phyloP scores from a whole-genome alignment of 1,284 basidiomycete genomes.

The Cutaneotrichosporon daszewskae region DNA sequence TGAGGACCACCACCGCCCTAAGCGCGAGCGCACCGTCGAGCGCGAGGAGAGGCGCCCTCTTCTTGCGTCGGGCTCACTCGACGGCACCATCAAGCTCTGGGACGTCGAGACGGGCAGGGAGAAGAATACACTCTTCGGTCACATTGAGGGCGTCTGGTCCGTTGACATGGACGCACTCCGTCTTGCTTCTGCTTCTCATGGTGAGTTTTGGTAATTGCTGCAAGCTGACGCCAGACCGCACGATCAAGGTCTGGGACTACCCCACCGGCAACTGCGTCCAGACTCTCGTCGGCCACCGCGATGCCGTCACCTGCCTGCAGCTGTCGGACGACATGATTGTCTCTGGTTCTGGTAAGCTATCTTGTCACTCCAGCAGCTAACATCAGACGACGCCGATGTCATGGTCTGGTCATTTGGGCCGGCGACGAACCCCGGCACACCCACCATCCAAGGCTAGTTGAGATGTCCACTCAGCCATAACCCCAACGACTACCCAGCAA shows the following conservation, averaged over 20 bases:
- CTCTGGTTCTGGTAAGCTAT: slow-evolving; percentile 79
- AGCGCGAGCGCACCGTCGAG: neutral
- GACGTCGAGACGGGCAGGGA: slow-evolving; percentile 82
- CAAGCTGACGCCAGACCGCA: too few relatives aligned
- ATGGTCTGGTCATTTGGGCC: slow-evolving; percentile 67
- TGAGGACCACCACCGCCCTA: slow-evolving; percentile 3
- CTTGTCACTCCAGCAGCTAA: too few relatives aligned
- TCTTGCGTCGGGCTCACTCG: slow-evolving; percentile 82
- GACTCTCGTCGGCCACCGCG: slow-evolving; percentile 89
- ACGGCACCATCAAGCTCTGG: slow-evolving; percentile 97
- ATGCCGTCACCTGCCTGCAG: slow-evolving; percentile 84
- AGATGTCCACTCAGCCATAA: too few relatives aligned
- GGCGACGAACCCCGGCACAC: neutral
- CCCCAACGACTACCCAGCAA: too few relatives aligned
- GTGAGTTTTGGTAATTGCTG: too few relatives aligned
- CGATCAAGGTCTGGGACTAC: slow-evolving; percentile 72
- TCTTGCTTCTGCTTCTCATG: slow-evolving; percentile 86
- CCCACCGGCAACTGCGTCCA: slow-evolving; percentile 82
- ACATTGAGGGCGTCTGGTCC: slow-evolving; percentile 92
- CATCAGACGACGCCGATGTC: slow-evolving; percentile 43
- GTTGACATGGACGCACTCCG: slow-evolving; percentile 88
- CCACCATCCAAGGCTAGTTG: too few relatives aligned
- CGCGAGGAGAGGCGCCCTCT: slow-evolving; percentile 54
- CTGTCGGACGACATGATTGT: slow-evolving; percentile 94
- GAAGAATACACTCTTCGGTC: slow-evolving; percentile 79